A percentile compares a stretch with the other conserved stretches of the same genome.
Evolutionary conservation across 75 land plant species (phyloP).

Genomic region (Sequoiadendron giganteum): DNA sequence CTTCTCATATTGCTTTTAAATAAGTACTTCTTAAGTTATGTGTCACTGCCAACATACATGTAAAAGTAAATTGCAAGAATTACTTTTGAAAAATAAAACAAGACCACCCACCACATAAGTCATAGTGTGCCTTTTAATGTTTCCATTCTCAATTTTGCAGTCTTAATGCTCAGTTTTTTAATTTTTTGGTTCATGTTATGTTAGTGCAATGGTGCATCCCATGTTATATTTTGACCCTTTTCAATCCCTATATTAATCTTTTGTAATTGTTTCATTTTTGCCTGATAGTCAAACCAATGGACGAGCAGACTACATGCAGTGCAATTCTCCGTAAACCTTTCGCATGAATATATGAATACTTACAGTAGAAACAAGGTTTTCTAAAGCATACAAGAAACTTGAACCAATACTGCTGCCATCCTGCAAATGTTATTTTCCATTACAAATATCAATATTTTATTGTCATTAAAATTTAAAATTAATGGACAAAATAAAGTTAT

Average conservation of each 20-base stretch:
- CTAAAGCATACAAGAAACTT: constrained; percentile 81
- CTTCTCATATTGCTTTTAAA: neutral
- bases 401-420: constrained; percentile 69
- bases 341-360: constrained; percentile 5
- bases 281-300: neutral
- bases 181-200: constrained; percentile 8
- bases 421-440: constrained; percentile 33
- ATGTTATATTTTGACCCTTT: neutral
- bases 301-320: neutral
- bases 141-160: neutral
- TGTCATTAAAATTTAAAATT: no score
- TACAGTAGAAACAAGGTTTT: constrained; percentile 93
- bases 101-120: neutral
- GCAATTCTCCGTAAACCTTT: neutral
- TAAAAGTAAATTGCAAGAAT: neutral
- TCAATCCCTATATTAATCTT: neutral
- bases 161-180: neutral
- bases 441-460: constrained; percentile 9
- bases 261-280: neutral
- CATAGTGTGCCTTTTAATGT: neutral
- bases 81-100: neutral
- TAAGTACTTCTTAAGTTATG: neutral
- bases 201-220: neutral
- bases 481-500: neutral
- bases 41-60: neutral